Evolutionary conservation across 805 yeast genomes (phyloP).

Genomic region (Clavispora carvajalis): DNA sequence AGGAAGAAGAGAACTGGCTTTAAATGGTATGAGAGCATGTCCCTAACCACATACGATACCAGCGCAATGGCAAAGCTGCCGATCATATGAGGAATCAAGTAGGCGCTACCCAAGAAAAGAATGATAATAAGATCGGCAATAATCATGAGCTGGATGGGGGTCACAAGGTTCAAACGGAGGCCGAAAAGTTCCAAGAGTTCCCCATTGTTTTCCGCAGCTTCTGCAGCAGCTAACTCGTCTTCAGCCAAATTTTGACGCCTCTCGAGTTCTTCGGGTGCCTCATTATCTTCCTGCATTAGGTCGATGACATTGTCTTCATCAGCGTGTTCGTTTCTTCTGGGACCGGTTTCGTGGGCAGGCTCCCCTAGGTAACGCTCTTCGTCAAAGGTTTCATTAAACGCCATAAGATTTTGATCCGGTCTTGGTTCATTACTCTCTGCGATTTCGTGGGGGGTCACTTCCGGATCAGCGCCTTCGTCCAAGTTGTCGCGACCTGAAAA

Average conservation of each 20-base stretch:
- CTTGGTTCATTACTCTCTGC: too few species aligned
- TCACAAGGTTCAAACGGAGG: conserved; percentile 26
- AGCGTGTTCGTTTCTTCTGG: too few species aligned
- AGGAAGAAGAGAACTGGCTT: conserved; percentile 1
- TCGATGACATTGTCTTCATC: neutral
- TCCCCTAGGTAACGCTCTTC: too few species aligned
- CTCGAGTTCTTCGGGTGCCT: conserved; percentile 13
- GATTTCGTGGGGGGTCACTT: too few species aligned
- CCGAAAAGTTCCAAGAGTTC: conserved; percentile 34
- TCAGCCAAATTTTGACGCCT: conserved; percentile 9
- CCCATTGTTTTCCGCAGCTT: conserved; percentile 13
- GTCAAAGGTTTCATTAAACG: too few species aligned
- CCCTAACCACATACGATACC: conserved; percentile 1
- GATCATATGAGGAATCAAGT: conserved; percentile 43
- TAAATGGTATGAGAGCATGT: conserved; percentile 1
- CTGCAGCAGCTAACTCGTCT: conserved; percentile 14
- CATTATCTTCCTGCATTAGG: conserved; percentile 1
- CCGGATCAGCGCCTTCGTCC: too few species aligned
- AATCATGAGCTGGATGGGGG: conserved; percentile 32
- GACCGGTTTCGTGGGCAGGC: too few species aligned
- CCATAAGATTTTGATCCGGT: too few species aligned
- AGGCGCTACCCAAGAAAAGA: conserved; percentile 36
- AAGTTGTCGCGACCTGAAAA: too few species aligned
- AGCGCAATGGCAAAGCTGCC: conserved; percentile 26
- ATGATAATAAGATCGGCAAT: conserved; percentile 28